Evolutionary conservation across 129 eudicot genomes (phyloP), one percentile per base, ranked within the genome.

Genomic region (Saposhnikovia divaricata): DNA sequence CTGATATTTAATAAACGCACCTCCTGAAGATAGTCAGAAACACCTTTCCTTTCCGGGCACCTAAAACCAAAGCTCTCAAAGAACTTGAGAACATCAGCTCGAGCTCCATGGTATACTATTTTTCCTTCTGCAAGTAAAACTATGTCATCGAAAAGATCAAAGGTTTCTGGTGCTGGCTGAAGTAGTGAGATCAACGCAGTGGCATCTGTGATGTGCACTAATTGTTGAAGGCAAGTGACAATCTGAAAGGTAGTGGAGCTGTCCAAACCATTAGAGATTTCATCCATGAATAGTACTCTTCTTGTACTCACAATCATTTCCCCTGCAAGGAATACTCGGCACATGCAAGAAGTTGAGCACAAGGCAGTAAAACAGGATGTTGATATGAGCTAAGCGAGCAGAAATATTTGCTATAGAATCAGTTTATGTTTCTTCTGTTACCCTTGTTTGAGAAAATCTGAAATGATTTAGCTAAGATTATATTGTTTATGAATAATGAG

Each of bases 181-280:
- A 82, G 84, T 44, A 82, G 81, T 37, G 81, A 73, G 43, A 82
- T 50, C 44, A 82, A 37, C 5, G 75, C 75, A 31, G 84, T 76
- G 25, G 70, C 84, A 69, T 82, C 84, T 37, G 81, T 77, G 40
- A 82, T 74, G 55, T 57, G 63, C 37, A 44, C 79, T 40, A 47
- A 59, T 4, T 86, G 74, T n/a, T 82, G 79, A 66, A 84, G 83
- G 53, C 75, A 82, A 40, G 72, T 61, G 11, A 80, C 43, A 46
- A 84, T 72, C 73, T 82, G 83, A 82, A 78, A 82, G 23, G 86
- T 77, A 23, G 86, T 81, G 19, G 88, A 82, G 78, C 83, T 77
- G 74, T 87, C 83, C n/a, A 87, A 47, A 38, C 86, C 87, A 66
- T 78, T 85, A 44, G 84, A 81, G 4, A 87, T 84, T 77, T 84